Percentiles rank a stretch among this genome's conserved stretches.
These are phyloP conservation scores for Vitis hybrid DNA, from an alignment of 177 flowering plant species.

Conservation along the genomic window DNA sequence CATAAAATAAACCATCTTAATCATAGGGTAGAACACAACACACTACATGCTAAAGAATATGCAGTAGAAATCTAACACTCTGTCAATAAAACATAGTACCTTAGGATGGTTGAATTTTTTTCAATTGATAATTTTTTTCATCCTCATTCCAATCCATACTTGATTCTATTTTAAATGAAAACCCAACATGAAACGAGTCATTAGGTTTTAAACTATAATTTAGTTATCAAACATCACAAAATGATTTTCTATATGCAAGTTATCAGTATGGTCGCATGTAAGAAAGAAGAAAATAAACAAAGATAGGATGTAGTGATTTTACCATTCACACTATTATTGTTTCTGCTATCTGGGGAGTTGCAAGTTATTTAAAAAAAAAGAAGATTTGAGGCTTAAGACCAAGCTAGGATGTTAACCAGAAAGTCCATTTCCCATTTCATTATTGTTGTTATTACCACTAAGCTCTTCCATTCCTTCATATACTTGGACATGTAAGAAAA, in stretches of 20 bases:
- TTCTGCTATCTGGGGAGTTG: constrained; percentile 23
- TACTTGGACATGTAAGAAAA: constrained; percentile 23
- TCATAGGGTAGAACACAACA: background rate
- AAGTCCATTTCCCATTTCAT: constrained; percentile 24
- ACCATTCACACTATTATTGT: constrained; percentile 14
- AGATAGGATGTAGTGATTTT: background rate
- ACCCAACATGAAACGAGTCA: background rate
- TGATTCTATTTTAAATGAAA: background rate
- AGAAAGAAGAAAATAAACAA: background rate
- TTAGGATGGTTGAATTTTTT: background rate
- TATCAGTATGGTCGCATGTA: background rate
- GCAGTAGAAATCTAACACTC: too few relatives aligned
- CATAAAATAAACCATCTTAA: background rate
- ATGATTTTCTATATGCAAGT: background rate
- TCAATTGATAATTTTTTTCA: background rate
- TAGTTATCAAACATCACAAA: background rate
- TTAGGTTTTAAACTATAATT: too few relatives aligned
- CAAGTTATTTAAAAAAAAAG: constrained; percentile 18
- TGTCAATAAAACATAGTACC: background rate
- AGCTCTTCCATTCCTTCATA: constrained; percentile 23
- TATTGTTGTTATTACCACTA: constrained; percentile 24
- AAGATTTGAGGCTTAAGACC: constrained; percentile 18
- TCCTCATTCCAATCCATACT: background rate
- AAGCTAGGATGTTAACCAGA: constrained; percentile 18
- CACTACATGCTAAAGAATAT: background rate